Conservation (phyloP, 305 asterid species). For the Nicotiana rustica region DNA sequence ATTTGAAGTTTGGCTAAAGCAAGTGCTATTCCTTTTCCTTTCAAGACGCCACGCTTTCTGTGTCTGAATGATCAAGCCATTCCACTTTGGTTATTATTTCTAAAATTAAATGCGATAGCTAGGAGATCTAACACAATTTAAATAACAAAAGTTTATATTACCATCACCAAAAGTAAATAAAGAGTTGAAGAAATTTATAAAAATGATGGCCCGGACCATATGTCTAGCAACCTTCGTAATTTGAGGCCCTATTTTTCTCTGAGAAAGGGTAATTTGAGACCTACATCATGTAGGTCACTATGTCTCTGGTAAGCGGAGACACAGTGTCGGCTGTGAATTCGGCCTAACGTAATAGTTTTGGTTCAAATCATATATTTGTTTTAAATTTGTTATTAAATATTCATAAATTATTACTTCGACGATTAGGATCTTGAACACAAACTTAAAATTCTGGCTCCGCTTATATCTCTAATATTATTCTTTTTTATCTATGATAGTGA, state of each 20-base stretch:
- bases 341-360: no score
- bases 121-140: background rate
- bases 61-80: background rate
- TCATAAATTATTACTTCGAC: no score
- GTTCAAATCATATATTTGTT: no score
- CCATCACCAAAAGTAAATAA: background rate
- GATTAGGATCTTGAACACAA: no score
- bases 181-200: background rate
- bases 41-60: background rate
- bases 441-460: no score
- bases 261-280: background rate
- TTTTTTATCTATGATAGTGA: background rate
- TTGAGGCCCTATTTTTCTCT: background rate
- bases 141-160: background rate
- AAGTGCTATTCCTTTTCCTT: slow-evolving; percentile 21
- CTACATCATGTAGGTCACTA: no score
- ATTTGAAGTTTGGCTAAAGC: background rate
- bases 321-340: no score
- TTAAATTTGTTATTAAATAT: no score
- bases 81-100: background rate
- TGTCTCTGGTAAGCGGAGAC: no score
- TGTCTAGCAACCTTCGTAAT: background rate
- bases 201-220: background rate
- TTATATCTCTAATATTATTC: background rate
- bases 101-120: background rate